phyloP scores from a whole-genome alignment of 208 protist genomes.

The Leishmania braziliensis region DNA sequence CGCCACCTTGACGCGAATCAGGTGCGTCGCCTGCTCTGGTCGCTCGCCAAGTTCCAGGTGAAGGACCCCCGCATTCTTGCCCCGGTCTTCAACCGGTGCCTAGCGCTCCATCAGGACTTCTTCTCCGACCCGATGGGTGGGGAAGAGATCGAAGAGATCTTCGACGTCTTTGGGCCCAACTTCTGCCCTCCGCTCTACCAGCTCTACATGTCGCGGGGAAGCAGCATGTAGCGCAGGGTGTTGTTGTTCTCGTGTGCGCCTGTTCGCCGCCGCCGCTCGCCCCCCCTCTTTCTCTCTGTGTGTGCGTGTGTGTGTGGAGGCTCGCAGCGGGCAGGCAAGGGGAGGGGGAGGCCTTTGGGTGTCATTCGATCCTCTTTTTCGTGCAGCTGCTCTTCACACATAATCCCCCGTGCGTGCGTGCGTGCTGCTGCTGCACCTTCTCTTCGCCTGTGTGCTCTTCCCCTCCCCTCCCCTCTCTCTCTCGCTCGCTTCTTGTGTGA shows the following conservation, averaged over 20 bases:
- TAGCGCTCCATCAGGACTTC: constrained; percentile 90
- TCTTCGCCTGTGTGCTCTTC: not conserved
- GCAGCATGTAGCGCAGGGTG: constrained; percentile 3
- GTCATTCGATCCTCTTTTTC: not conserved
- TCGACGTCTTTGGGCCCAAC: constrained; percentile 85
- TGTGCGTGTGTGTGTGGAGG: constrained; percentile 1
- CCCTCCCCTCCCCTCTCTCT: not conserved
- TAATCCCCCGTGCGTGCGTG: not conserved
- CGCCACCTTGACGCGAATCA: constrained; percentile 84
- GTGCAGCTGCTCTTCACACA: constrained; percentile 7
- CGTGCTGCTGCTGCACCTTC: not conserved
- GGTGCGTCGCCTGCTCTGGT: constrained; percentile 83
- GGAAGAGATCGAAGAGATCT: constrained; percentile 93
- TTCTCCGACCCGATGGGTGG: constrained; percentile 89
- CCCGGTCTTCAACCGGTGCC: constrained; percentile 85
- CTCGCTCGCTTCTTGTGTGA: not conserved
- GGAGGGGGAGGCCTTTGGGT: not conserved
- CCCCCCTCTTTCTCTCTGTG: not conserved
- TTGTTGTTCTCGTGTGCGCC: constrained; percentile 2
- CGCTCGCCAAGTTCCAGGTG: constrained; percentile 89
- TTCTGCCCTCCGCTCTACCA: constrained; percentile 89
- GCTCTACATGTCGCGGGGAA: constrained; percentile 87
- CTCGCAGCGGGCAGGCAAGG: not conserved
- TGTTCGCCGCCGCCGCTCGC: no score
- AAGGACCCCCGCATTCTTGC: constrained; percentile 83